These are phyloP conservation scores for Diaporthe capsici DNA, from an alignment of 2,329 filamentous ascomycete species.

Conservation along the genomic window DNA sequence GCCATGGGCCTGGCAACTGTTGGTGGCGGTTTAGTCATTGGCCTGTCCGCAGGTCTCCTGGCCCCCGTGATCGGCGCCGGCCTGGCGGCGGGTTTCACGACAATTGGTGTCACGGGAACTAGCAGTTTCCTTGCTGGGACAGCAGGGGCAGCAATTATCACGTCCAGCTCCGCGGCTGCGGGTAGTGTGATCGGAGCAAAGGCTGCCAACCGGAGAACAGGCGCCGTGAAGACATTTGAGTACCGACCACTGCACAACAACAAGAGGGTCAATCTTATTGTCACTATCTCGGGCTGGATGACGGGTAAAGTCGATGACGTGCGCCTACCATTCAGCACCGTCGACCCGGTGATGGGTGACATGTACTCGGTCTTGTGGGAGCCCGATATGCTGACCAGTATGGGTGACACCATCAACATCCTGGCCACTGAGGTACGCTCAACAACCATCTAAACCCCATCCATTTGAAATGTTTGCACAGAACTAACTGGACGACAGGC, in stretches of 20 bases:
- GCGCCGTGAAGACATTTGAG: conserved; percentile 95
- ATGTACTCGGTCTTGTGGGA: conserved; percentile 98
- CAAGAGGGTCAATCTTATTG: conserved; percentile 94
- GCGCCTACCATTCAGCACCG: conserved; percentile 92
- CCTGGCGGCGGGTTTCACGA: conserved; percentile 93
- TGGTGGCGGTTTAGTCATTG: conserved; percentile 94
- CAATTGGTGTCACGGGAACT: conserved; percentile 92
- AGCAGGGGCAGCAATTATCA: conserved; percentile 94
- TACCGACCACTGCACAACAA: conserved; percentile 98
- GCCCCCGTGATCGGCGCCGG: conserved; percentile 96
- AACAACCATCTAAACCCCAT: conserved; percentile 43
- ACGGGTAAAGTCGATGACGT: conserved; percentile 98
- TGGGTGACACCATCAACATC: conserved; percentile 99
- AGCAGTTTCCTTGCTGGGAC: conserved; percentile 90
- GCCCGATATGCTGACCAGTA: conserved; percentile 96
- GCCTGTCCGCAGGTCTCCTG: conserved; percentile 90
- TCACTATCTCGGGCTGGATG: conserved; percentile 98
- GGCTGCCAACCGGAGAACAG: conserved; percentile 89
- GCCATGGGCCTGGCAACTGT: conserved; percentile 98
- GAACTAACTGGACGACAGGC: conserved; percentile 71
- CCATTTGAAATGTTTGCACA: neutral
- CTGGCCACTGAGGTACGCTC: conserved; percentile 89
- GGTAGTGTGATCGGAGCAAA: conserved; percentile 88
- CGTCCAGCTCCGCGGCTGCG: conserved; percentile 87
- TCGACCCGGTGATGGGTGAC: conserved; percentile 98